A percentile compares a stretch with the other conserved stretches of the same genome.
phyloP scores from a whole-genome alignment of 2,329 filamentous ascomycete species.

The Malbranchea zuffiana region DNA sequence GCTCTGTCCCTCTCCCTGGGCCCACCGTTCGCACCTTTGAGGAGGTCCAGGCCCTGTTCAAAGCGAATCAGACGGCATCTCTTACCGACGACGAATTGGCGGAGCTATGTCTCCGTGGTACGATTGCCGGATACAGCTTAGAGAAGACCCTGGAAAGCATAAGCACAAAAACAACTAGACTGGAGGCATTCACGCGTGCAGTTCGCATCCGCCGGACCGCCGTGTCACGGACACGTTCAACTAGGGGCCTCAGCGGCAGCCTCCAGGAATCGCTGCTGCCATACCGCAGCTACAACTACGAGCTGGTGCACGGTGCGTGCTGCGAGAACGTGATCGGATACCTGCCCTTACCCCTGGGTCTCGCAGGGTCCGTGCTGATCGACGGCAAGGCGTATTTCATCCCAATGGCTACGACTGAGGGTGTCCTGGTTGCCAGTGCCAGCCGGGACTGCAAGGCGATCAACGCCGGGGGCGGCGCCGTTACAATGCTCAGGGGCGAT shows the following conservation, averaged over 20 bases:
- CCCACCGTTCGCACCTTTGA: conserved; percentile 48
- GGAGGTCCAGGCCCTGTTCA: conserved; percentile 66
- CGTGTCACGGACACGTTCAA: too few species aligned
- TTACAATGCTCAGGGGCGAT: conserved; percentile 86
- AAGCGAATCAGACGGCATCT: conserved; percentile 64
- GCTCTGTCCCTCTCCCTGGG: conserved; percentile 24
- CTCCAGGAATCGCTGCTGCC: too few species aligned
- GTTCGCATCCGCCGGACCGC: too few species aligned
- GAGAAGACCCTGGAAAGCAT: conserved; percentile 88
- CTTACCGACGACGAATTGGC: conserved; percentile 80
- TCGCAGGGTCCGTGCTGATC: conserved; percentile 84
- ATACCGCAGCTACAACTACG: conserved; percentile 86
- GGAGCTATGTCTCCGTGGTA: conserved; percentile 72
- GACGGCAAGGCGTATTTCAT: conserved; percentile 94
- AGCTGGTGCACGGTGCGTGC: conserved; percentile 87
- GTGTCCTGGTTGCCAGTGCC: conserved; percentile 85
- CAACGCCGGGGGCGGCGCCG: conserved; percentile 84
- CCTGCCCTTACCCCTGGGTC: conserved; percentile 81
- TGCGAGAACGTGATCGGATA: conserved; percentile 98
- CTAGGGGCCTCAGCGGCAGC: too few species aligned
- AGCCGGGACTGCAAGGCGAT: conserved; percentile 95
- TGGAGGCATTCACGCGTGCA: too few species aligned
- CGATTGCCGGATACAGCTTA: conserved; percentile 86
- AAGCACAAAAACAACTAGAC: too few species aligned
- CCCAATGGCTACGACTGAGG: conserved; percentile 97